Evolutionary conservation across 495 filamentous ascomycete genomes (phyloP).

Genomic region (Chlorociboria aeruginascens): DNA sequence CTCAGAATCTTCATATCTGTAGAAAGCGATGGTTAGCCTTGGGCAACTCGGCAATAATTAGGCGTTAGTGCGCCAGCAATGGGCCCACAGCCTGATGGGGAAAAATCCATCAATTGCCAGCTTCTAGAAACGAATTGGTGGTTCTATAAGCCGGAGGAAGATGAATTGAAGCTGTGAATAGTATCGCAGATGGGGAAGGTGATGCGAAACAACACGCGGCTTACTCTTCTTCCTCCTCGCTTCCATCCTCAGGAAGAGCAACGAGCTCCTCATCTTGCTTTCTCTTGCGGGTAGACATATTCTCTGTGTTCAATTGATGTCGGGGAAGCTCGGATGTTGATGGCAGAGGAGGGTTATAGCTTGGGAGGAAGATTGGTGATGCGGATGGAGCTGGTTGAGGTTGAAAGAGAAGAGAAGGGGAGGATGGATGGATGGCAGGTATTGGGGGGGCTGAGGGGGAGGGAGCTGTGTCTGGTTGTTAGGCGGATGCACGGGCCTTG

Average conservation of each 20-base stretch:
- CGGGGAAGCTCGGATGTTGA: no score
- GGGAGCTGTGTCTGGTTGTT: no score
- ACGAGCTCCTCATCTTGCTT: constrained; percentile 25
- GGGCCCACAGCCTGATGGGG: not conserved
- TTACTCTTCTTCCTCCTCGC: constrained; percentile 25
- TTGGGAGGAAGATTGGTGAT: no score
- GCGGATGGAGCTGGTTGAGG: no score
- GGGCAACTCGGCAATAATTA: no score
- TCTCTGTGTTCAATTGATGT: not conserved
- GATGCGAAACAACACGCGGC: not conserved
- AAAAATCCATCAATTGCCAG: not conserved
- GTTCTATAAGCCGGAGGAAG: not conserved
- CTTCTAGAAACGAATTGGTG: not conserved
- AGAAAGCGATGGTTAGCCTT: not conserved
- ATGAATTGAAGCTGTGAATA: not conserved
- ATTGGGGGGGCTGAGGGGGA: no score
- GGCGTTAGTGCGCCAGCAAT: not conserved
- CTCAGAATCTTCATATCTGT: constrained; percentile 23
- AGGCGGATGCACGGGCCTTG: no score
- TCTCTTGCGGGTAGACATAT: constrained; percentile 24
- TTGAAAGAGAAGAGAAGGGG: no score
- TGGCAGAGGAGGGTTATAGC: no score
- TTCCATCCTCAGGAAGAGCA: constrained; percentile 21
- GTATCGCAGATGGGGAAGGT: not conserved
- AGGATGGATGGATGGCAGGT: no score